Evolutionary conservation across 2,329 filamentous ascomycete species (phyloP), one percentile per base, ranked within the genome.

Genomic region (Venturia aucupariae): DNA sequence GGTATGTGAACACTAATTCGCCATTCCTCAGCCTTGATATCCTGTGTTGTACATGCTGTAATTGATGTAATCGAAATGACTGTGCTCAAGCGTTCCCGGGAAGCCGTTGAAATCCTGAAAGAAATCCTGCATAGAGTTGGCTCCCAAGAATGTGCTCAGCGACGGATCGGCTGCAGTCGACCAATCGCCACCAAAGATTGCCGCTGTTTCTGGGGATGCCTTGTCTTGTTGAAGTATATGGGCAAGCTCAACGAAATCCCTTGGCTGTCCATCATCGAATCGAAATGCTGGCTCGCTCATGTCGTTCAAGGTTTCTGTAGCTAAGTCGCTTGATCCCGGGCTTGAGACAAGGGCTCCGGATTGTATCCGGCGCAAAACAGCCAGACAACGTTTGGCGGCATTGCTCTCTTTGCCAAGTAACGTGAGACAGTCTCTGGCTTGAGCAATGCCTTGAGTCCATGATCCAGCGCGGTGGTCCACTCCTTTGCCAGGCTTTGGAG

Each of bases 321-420:
- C n/a, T 17, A 38, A 24, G 24, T 15, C 10, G 30, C 7, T 57
- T 32, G 51, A n/a, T 35, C n/a, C 11, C 15, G 30, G 51, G 19
- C 30, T 57, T 19, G 30, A 8, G 11, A 32, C 27, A 8, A 57
- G 10, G 7, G 59, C n/a, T 15, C 38, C 59, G 27, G 32, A 61
- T 27, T 60, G 62, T 11, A 64, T 64, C 15, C 62, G 62, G 27
- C 59, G 35, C 7, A 64, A 54, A 24, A 64, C 62, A 44, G 48
- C 39, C 2, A 64, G 54, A n/a, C 62, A 64, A 17, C 62, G 51
- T 60, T 41, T 61, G 27, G 62, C 62, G 8, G 62, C 55, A n/a
- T 35, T 32, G 62, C 39, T 64, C 6, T 42, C 55, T 44, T 30
- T 41, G 13, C 51, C 62, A 24, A 64, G 30, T 24, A 59, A 22